Conservation (phyloP, 2,329 filamentous ascomycete genomes). For the Xylariales sp. region DNA sequence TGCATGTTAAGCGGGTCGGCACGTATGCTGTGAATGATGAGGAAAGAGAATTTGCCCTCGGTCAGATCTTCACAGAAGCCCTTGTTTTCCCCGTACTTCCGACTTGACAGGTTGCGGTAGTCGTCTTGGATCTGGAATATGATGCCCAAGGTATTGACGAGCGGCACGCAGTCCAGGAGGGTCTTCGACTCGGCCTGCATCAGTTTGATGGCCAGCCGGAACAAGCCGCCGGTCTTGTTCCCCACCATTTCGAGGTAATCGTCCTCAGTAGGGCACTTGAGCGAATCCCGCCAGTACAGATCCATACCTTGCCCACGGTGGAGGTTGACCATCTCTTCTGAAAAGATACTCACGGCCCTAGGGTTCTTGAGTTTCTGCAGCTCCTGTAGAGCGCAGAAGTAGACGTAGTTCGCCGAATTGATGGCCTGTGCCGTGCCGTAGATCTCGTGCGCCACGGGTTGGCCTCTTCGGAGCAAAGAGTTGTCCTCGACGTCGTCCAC, state of each 20-base stretch:
- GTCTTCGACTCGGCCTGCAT: constrained; percentile 80
- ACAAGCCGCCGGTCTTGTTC: constrained; percentile 90
- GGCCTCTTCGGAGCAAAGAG: constrained; percentile 78
- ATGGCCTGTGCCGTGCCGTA: constrained; percentile 90
- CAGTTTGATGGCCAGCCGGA: constrained; percentile 84
- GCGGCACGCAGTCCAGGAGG: constrained; percentile 77
- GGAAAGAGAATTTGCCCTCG: constrained; percentile 97
- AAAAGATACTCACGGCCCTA: constrained; percentile 75
- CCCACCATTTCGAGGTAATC: constrained; percentile 95
- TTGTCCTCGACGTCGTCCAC: constrained; percentile 91
- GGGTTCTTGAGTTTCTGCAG: constrained; percentile 77
- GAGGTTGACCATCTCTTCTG: constrained; percentile 85
- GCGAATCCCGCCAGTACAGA: constrained; percentile 86
- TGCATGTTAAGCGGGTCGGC: constrained; percentile 78
- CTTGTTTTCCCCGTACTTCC: constrained; percentile 87
- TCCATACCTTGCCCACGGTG: constrained; percentile 93
- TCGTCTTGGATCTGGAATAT: constrained; percentile 94
- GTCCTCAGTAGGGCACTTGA: constrained; percentile 85
- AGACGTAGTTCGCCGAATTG: constrained; percentile 90
- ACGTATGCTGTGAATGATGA: constrained; percentile 92
- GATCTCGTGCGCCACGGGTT: constrained; percentile 85
- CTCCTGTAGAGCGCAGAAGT: constrained; percentile 83
- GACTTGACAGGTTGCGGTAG: constrained; percentile 85
- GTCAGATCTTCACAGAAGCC: constrained; percentile 95
- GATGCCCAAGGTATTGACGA: constrained; percentile 86